These are phyloP conservation scores for Acanthamoeba rhysodes DNA, from an alignment of 208 protist species.

Conservation along the genomic window DNA sequence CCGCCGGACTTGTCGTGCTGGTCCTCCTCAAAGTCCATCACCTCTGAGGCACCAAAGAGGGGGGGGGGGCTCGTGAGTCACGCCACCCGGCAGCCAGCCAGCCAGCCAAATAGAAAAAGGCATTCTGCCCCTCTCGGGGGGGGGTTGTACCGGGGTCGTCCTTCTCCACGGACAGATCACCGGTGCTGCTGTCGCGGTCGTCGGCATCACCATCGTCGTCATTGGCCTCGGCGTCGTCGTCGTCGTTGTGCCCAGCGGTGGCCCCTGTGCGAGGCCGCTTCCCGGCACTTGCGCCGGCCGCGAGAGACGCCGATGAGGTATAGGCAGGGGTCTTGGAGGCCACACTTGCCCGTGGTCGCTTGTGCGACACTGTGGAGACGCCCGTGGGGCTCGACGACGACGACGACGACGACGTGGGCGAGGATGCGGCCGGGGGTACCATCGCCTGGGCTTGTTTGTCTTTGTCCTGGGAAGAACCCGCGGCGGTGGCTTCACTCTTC, in stretches of 20 bases:
- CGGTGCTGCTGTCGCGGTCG: too few relatives aligned
- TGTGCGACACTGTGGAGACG: background rate
- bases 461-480: too few relatives aligned
- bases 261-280: background rate
- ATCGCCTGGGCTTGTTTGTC: too few relatives aligned
- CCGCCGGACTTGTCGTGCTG: background rate
- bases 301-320: too few relatives aligned
- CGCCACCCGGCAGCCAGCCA: too few relatives aligned
- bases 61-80: too few relatives aligned
- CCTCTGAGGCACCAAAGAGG: background rate
- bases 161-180: too few relatives aligned
- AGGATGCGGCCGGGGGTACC: too few relatives aligned
- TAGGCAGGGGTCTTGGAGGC: background rate
- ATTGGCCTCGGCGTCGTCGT: background rate
- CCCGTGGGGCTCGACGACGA: background rate
- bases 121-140: background rate
- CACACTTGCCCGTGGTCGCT: background rate
- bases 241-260: background rate
- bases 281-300: background rate
- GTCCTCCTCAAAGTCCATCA: slow-evolving; percentile 3
- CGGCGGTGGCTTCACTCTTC: background rate
- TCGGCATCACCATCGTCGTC: background rate
- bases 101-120: too few relatives aligned
- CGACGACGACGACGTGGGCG: background rate
- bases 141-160: too few relatives aligned